These are phyloP conservation scores for Daphne laureola DNA, from an alignment of 441 rosid genomes.

Conservation along the genomic window DNA sequence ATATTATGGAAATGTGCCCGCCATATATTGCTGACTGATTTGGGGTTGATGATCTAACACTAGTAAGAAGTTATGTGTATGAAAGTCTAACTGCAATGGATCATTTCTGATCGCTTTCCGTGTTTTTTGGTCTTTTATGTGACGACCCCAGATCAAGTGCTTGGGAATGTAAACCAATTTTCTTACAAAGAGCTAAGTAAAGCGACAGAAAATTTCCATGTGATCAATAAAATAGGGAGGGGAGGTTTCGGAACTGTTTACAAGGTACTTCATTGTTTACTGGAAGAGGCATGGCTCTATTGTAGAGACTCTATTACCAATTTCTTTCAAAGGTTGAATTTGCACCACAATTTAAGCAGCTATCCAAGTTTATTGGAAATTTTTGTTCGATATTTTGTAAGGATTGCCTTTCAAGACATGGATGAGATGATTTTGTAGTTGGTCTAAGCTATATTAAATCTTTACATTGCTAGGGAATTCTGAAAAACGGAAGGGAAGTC, in stretches of 20 bases:
- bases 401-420: no score
- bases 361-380: no score
- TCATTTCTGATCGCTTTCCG: conserved; percentile 3
- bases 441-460: no score
- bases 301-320: no score
- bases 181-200: conserved; percentile 37
- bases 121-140: conserved; percentile 8
- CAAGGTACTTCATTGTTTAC: conserved; percentile 36
- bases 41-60: no score
- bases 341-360: no score
- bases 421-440: no score
- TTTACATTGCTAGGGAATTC: conserved; percentile 44
- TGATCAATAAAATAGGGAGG: conserved; percentile 44
- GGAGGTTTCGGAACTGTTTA: conserved; percentile 76
- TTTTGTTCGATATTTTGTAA: no score
- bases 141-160: conserved; percentile 29
- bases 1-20: neutral
- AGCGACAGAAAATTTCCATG: conserved; percentile 51
- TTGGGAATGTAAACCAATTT: conserved; percentile 33
- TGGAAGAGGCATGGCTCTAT: no score
- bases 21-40: neutral
- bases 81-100: neutral
- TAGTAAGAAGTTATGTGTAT: no score
- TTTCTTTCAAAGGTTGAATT: no score
- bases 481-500: conserved; percentile 51